These are phyloP conservation scores for Quercus agrifolia DNA, from an alignment of 306 rosid species.

Conservation along the genomic window DNA sequence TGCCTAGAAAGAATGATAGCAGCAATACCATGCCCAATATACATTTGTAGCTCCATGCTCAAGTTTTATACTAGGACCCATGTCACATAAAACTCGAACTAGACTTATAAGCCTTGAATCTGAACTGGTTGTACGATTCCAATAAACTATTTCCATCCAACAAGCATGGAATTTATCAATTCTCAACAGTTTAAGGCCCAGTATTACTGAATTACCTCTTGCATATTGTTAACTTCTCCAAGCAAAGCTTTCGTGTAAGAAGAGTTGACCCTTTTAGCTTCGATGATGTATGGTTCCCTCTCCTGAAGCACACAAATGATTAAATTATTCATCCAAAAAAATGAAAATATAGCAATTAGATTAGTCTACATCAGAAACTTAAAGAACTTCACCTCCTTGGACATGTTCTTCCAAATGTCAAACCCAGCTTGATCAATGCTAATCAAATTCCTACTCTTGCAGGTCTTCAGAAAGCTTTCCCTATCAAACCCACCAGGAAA, in stretches of 20 bases:
- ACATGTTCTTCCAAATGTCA: constrained; percentile 53
- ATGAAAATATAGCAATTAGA: neutral
- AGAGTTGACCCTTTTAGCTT: constrained; percentile 34
- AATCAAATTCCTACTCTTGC: constrained; percentile 7
- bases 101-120: constrained; percentile 1
- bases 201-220: constrained; percentile 30
- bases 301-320: constrained; percentile 33
- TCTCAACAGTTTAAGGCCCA: neutral
- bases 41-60: neutral
- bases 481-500: constrained; percentile 26
- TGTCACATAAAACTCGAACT: neutral
- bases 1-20: neutral
- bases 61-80: neutral
- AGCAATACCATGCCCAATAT: neutral
- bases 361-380: neutral
- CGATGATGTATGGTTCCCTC: constrained; percentile 38
- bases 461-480: constrained; percentile 35
- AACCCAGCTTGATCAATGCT: constrained; percentile 46
- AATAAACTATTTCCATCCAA: neutral
- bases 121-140: neutral
- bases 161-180: neutral
- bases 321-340: neutral
- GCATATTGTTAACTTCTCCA: constrained; percentile 28
- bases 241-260: constrained; percentile 28
- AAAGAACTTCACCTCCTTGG: constrained; percentile 34